phyloP scores from a whole-genome alignment of 768 basidiomycete species.

The Hemileccinum rubropunctum region DNA sequence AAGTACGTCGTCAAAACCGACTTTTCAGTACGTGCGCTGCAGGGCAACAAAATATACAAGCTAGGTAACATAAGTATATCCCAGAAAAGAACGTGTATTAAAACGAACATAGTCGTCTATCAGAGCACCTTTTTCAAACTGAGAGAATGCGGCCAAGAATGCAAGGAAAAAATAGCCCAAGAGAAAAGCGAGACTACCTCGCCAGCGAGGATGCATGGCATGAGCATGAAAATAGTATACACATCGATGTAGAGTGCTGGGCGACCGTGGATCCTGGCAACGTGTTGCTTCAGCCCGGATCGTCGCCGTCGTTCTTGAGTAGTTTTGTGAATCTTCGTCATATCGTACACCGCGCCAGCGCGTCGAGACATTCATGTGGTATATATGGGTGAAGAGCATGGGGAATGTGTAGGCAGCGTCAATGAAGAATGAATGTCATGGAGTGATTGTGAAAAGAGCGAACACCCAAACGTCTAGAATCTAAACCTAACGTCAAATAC shows the following conservation, averaged over 20 bases:
- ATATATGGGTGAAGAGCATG: neutral
- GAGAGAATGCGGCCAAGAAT: neutral
- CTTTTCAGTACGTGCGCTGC: neutral
- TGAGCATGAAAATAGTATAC: neutral
- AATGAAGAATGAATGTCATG: neutral
- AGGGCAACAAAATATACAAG: neutral
- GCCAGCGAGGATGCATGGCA: slow-evolving; percentile 8
- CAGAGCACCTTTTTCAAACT: neutral
- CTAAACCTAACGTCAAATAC: neutral
- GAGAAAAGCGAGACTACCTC: neutral
- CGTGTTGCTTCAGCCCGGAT: neutral
- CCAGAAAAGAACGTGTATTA: slow-evolving; percentile 23
- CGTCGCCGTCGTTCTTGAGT: neutral
- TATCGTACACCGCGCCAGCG: slow-evolving; percentile 26
- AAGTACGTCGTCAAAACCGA: neutral
- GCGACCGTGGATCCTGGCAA: neutral
- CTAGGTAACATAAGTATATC: slow-evolving; percentile 6
- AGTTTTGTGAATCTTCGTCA: neutral
- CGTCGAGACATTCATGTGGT: slow-evolving; percentile 5
- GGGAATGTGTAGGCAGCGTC: neutral
- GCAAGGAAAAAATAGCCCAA: neutral
- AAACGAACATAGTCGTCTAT: slow-evolving; percentile 15
- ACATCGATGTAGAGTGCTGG: neutral
- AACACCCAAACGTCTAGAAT: slow-evolving; percentile 7
- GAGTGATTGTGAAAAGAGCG: neutral